These are phyloP conservation scores for Nasturtium officinale DNA, from an alignment of 345 rosid genomes.

Conservation along the genomic window DNA sequence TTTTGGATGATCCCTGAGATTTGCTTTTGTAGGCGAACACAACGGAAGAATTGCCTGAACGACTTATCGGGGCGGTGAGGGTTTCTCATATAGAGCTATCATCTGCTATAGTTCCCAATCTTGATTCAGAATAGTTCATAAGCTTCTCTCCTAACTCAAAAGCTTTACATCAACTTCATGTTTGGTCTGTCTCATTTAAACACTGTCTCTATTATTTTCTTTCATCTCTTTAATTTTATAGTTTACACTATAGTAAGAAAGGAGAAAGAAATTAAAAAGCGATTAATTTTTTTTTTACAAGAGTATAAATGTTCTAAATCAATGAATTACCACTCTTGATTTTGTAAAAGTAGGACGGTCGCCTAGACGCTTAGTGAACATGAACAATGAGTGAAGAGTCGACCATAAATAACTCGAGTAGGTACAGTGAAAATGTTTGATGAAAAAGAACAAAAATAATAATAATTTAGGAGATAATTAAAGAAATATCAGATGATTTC, in stretches of 20 bases:
- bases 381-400: too few relatives aligned
- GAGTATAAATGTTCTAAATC: background rate
- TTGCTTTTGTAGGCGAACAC: constrained; percentile 68
- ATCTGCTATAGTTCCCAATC: constrained; percentile 83
- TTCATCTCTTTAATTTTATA: background rate
- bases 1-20: constrained; percentile 24
- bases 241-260: background rate
- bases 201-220: background rate
- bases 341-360: too few relatives aligned
- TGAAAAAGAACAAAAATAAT: too few relatives aligned
- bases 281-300: background rate
- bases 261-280: background rate
- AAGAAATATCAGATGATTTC: background rate
- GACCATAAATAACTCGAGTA: too few relatives aligned
- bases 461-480: too few relatives aligned
- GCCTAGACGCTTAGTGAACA: too few relatives aligned
- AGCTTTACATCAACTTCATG: constrained; percentile 24
- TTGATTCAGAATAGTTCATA: constrained; percentile 49
- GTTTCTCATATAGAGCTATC: constrained; percentile 89
- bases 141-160: constrained; percentile 28
- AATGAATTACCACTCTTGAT: too few relatives aligned
- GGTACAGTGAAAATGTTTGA: too few relatives aligned
- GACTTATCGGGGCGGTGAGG: constrained; percentile 88
- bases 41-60: constrained; percentile 83
- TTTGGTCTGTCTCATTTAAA: background rate